Evolutionary conservation across 2,329 filamentous ascomycete species (phyloP).

Genomic region (Waltergamsia citrina): DNA sequence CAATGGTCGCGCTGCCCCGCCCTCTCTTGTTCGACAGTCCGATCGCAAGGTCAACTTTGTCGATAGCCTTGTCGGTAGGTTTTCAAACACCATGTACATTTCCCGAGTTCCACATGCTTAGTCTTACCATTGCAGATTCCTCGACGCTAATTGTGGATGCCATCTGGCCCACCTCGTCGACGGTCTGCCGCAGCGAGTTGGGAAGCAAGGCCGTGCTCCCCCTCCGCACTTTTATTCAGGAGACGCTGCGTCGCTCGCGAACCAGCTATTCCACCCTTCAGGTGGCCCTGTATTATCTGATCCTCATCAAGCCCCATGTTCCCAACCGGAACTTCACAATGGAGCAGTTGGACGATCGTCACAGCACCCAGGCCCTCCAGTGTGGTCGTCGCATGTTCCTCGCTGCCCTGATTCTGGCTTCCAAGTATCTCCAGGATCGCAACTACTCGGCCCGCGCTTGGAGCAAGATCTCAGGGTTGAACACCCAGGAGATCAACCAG

Average conservation of each 20-base stretch:
- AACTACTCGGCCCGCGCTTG: slow-evolving; percentile 96
- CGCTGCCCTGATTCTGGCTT: slow-evolving; percentile 86
- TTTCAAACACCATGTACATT: slow-evolving; percentile 15
- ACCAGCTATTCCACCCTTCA: slow-evolving; percentile 97
- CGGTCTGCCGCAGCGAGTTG: slow-evolving; percentile 63
- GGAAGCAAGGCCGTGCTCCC: slow-evolving; percentile 73
- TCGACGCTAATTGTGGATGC: slow-evolving; percentile 95
- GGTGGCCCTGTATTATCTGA: slow-evolving; percentile 91
- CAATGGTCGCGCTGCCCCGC: slow-evolving; percentile 52
- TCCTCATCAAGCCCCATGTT: slow-evolving; percentile 86
- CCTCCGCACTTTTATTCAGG: slow-evolving; percentile 91
- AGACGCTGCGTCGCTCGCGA: slow-evolving; percentile 86
- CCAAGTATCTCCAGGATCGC: slow-evolving; percentile 94
- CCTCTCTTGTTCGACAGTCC: slow-evolving; percentile 72
- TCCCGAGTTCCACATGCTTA: slow-evolving; percentile 16
- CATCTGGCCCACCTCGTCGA: slow-evolving; percentile 89
- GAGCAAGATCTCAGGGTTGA: slow-evolving; percentile 98
- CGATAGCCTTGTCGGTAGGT: slow-evolving; percentile 95
- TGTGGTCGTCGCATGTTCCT: slow-evolving; percentile 98
- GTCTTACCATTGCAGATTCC: slow-evolving; percentile 57
- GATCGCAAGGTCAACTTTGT: slow-evolving; percentile 94
- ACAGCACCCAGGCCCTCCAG: slow-evolving; percentile 71
- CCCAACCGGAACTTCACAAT: slow-evolving; percentile 76
- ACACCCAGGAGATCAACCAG: slow-evolving; percentile 87
- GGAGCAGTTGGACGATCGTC: slow-evolving; percentile 68